Conservation (phyloP, 2,329 filamentous ascomycete species). For the Colletotrichum sp. region DNA sequence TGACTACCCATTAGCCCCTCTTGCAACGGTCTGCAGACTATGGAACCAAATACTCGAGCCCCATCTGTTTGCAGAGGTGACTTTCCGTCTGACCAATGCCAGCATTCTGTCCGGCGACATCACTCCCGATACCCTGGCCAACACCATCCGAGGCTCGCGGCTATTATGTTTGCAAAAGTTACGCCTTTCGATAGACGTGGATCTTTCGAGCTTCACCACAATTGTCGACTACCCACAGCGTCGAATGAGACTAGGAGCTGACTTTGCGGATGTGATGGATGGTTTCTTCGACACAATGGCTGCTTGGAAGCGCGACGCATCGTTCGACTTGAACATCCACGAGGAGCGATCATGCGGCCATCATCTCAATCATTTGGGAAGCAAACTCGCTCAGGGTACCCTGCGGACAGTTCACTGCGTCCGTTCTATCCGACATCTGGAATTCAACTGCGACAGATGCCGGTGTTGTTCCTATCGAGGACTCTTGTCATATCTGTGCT, state of each 20-base stretch:
- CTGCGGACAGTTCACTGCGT: not conserved
- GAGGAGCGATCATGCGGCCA: not conserved
- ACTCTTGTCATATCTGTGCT: not conserved
- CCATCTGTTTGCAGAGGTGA: not conserved
- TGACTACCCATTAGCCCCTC: not conserved
- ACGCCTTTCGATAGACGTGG: not conserved
- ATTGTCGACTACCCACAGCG: not conserved
- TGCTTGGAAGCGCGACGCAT: not conserved
- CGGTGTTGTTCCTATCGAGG: not conserved
- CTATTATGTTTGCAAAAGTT: not conserved
- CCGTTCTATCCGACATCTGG: not conserved
- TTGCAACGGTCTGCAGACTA: not conserved
- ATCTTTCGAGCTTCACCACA: not conserved
- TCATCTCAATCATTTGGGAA: not conserved
- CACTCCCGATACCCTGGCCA: not conserved
- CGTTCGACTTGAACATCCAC: not conserved
- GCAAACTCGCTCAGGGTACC: not conserved
- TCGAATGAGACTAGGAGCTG: not conserved
- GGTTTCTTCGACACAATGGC: not conserved
- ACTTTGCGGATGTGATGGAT: not conserved
- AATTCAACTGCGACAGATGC: not conserved
- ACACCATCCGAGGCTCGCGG: not conserved
- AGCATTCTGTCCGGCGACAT: not conserved
- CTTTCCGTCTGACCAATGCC: not conserved
- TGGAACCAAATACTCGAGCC: not conserved